Conservation (phyloP, 1,284 basidiomycete genomes). For the Papiliotrema laurentii region DNA sequence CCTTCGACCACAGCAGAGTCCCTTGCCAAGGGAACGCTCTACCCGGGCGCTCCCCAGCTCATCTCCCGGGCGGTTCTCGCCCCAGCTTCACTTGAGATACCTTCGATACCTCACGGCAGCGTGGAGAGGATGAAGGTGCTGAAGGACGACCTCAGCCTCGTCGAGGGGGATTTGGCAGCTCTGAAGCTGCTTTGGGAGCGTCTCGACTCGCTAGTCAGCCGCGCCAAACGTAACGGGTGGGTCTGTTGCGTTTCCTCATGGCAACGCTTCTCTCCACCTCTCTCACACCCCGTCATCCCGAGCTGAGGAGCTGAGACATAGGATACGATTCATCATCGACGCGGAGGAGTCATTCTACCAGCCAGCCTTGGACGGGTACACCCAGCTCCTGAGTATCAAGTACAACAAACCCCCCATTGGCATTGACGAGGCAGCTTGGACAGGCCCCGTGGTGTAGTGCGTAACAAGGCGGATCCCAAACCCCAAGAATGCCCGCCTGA, state of each 20-base stretch:
- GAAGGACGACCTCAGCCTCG: conserved; percentile 33
- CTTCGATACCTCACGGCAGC: conserved; percentile 14
- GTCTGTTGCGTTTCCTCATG: too few species aligned
- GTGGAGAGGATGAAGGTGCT: conserved; percentile 24
- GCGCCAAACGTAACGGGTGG: conserved; percentile 53
- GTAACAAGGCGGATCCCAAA: neutral
- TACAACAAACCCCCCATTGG: conserved; percentile 58
- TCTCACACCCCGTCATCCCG: neutral
- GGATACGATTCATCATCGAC: conserved; percentile 62
- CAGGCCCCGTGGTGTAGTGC: conserved; percentile 36
- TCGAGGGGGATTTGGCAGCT: conserved; percentile 54
- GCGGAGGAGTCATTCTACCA: conserved; percentile 76
- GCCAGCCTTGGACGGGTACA: conserved; percentile 75
- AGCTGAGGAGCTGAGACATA: conserved; percentile 6
- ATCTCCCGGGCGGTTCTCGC: neutral
- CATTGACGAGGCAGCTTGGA: conserved; percentile 10
- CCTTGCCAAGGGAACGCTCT: neutral
- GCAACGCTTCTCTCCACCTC: too few species aligned
- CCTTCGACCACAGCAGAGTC: neutral
- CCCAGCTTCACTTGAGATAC: neutral
- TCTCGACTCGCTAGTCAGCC: conserved; percentile 58
- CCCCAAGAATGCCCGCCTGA: neutral
- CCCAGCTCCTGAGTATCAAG: conserved; percentile 64
- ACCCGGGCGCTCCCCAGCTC: neutral
- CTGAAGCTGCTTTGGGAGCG: conserved; percentile 60